Evolutionary conservation across 768 basidiomycete species (phyloP).

Genomic region (Mycena crocata): DNA sequence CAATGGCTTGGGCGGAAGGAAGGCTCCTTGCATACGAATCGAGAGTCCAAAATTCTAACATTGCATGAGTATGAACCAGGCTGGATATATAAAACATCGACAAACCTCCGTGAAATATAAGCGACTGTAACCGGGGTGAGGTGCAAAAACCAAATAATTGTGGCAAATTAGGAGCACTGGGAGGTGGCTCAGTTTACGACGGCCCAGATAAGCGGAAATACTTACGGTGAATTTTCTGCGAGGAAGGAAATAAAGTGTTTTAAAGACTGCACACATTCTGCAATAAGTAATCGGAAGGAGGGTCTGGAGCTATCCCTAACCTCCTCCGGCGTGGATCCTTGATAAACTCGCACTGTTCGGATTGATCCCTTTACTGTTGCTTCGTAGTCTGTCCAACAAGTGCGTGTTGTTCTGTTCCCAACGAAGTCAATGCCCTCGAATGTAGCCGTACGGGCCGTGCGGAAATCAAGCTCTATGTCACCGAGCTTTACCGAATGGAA

Average conservation of each 20-base stretch:
- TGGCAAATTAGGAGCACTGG: neutral
- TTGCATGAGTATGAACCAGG: no score
- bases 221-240: slow-evolving; percentile 15
- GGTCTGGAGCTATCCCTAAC: neutral
- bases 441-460: neutral
- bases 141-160: slow-evolving; percentile 18
- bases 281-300: neutral
- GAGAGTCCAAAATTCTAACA: slow-evolving; percentile 1
- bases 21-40: neutral
- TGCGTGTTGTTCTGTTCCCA: neutral
- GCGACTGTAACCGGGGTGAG: neutral
- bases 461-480: slow-evolving; percentile 11
- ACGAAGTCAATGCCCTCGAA: neutral
- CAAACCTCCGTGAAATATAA: slow-evolving; percentile 20
- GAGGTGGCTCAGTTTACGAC: neutral
- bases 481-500: slow-evolving; percentile 11
- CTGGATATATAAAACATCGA: no score
- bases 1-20: neutral
- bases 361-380: neutral
- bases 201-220: accelerated
- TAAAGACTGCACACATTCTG: neutral
- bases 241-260: slow-evolving; percentile 7
- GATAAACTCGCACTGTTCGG: slow-evolving; percentile 12
- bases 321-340: neutral
- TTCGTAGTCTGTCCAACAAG: slow-evolving; percentile 10